Evolutionary conservation across 768 basidiomycete species (phyloP).

Genomic region (Coprinellus micaceus): DNA sequence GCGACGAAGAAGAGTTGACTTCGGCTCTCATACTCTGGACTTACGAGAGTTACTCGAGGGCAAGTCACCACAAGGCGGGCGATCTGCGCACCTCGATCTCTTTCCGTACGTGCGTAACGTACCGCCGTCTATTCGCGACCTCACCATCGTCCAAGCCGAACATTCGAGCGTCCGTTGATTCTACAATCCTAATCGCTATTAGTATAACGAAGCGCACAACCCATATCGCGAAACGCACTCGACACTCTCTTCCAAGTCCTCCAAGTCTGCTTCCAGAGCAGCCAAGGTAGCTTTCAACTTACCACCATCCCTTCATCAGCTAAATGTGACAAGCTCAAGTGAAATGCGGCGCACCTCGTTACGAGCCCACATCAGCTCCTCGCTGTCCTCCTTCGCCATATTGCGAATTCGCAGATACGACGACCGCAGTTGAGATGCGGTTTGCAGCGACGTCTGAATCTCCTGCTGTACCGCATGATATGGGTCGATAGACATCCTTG

Average conservation of each 20-base stretch:
- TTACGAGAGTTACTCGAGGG: slow-evolving; percentile 33
- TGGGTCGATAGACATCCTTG: slow-evolving; percentile 71
- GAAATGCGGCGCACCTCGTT: slow-evolving; percentile 54
- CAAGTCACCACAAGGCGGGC: slow-evolving; percentile 15
- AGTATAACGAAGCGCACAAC: slow-evolving; percentile 5
- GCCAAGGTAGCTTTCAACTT: slow-evolving; percentile 77
- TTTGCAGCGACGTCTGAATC: slow-evolving; percentile 70
- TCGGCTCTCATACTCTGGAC: slow-evolving; percentile 75
- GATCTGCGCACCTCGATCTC: slow-evolving; percentile 68
- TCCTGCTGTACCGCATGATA: slow-evolving; percentile 86
- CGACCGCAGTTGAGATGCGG: slow-evolving; percentile 65
- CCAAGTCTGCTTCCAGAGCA: slow-evolving; percentile 80
- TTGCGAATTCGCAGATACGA: slow-evolving; percentile 77
- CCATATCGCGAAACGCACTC: slow-evolving; percentile 44
- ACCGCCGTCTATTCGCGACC: slow-evolving; percentile 69
- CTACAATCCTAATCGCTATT: slow-evolving; percentile 65
- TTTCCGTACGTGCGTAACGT: slow-evolving; percentile 68
- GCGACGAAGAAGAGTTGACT: slow-evolving; percentile 29
- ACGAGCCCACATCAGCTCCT: slow-evolving; percentile 75
- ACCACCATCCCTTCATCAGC: background rate
- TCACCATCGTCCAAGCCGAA: slow-evolving; percentile 82
- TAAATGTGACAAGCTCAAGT: background rate
- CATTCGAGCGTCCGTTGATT: slow-evolving; percentile 75
- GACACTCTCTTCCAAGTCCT: slow-evolving; percentile 93
- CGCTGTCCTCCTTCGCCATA: slow-evolving; percentile 69